These are phyloP conservation scores for Thymus mandschuricus DNA, from an alignment of 257 asterid genomes.

Conservation along the genomic window DNA sequence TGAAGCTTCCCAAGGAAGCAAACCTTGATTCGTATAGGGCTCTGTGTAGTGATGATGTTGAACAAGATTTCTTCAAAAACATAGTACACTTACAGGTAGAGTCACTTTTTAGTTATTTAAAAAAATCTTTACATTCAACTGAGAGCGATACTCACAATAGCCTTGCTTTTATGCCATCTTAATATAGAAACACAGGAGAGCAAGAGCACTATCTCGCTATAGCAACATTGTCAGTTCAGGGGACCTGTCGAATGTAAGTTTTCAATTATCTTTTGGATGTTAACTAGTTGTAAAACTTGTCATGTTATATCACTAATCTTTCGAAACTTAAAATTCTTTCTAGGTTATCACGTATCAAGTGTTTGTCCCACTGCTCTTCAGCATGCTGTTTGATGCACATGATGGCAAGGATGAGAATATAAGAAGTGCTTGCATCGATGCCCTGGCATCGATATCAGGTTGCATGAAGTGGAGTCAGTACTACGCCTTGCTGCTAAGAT, in stretches of 20 bases:
- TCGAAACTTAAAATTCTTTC: constrained; percentile 23
- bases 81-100: constrained; percentile 86
- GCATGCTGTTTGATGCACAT: constrained; percentile 68
- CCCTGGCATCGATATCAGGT: constrained; percentile 76
- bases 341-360: constrained; percentile 77
- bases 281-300: not conserved
- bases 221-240: constrained; percentile 50
- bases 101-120: not conserved
- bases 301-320: constrained; percentile 28
- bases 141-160: constrained; percentile 1
- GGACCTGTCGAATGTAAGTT: constrained; percentile 65
- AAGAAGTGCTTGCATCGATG: constrained; percentile 77
- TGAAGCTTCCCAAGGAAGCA: constrained; percentile 73
- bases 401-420: constrained; percentile 90
- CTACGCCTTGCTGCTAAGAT: constrained; percentile 59
- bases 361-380: constrained; percentile 77
- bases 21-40: constrained; percentile 65
- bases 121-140: not conserved
- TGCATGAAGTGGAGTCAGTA: constrained; percentile 79
- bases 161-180: constrained; percentile 29
- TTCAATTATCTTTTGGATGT: constrained; percentile 11
- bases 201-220: constrained; percentile 85
- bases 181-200: constrained; percentile 86
- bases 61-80: constrained; percentile 88
- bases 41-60: constrained; percentile 74